phyloP scores from a whole-genome alignment of 75 land plant genomes.

The Pinus tabuliformis region DNA sequence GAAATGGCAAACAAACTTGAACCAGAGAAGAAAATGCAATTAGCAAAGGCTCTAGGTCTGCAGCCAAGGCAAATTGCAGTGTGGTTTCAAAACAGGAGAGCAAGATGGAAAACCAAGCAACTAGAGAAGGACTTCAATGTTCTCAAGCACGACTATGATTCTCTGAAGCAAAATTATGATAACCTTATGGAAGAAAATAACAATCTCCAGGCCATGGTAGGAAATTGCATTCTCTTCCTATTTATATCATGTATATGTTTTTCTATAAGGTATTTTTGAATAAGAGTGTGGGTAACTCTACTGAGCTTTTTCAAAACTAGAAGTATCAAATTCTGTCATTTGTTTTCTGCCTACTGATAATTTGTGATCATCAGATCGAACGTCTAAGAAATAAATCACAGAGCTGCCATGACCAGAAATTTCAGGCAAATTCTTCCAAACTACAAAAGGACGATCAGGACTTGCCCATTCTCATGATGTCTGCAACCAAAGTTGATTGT shows the following conservation, averaged over 20 bases:
- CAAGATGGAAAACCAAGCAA: constrained; percentile 19
- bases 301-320: too few relatives aligned
- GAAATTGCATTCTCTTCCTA: too few relatives aligned
- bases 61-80: constrained; percentile 21
- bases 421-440: constrained; percentile 3
- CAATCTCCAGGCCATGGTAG: constrained; percentile 12
- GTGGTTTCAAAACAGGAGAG: constrained; percentile 20
- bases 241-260: too few relatives aligned
- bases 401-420: neutral
- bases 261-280: too few relatives aligned
- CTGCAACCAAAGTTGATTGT: neutral
- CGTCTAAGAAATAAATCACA: neutral
- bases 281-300: too few relatives aligned
- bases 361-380: constrained; percentile 1
- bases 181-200: constrained; percentile 6
- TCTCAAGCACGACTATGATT: constrained; percentile 10
- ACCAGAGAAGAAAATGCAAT: constrained; percentile 9
- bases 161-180: constrained; percentile 12
- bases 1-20: constrained; percentile 9
- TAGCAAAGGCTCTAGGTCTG: constrained; percentile 11
- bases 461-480: neutral
- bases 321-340: too few relatives aligned
- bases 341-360: too few relatives aligned
- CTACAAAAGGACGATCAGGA: neutral
- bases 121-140: constrained; percentile 14